These are phyloP conservation scores for Narthecium ossifragum DNA, from an alignment of 106 monocot species.

Conservation along the genomic window DNA sequence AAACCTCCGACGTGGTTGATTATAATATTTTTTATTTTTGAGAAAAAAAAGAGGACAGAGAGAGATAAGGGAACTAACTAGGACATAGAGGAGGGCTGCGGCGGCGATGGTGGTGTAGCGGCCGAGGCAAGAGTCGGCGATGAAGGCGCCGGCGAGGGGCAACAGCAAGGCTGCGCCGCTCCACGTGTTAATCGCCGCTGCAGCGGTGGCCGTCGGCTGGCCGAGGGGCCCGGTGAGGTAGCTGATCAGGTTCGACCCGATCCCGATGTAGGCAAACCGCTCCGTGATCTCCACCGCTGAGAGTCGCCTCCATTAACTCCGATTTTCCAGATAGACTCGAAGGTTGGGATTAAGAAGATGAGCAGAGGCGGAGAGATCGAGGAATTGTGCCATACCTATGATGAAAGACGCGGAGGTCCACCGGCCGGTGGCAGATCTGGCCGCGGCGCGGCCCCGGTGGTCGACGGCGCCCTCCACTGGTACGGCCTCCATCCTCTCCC, in stretches of 20 bases:
- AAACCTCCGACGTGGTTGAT: too few species aligned
- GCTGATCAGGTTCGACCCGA: constrained; percentile 44
- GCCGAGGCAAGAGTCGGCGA: constrained; percentile 50
- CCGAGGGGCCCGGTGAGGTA: constrained; percentile 53
- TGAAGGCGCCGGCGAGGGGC: constrained; percentile 48
- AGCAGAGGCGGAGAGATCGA: too few species aligned
- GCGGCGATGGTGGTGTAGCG: constrained; percentile 35
- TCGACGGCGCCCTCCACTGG: neutral
- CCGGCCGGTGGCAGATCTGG: constrained; percentile 12
- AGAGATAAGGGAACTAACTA: constrained; percentile 11
- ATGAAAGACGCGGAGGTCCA: constrained; percentile 35
- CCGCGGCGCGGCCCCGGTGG: constrained; percentile 11
- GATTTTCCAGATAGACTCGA: neutral
- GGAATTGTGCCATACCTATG: constrained; percentile 12
- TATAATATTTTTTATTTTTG: too few species aligned
- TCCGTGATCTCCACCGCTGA: constrained; percentile 58
- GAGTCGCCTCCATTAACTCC: neutral
- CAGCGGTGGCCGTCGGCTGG: constrained; percentile 37
- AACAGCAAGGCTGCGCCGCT: constrained; percentile 31
- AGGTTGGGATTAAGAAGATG: neutral
- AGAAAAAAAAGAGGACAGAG: too few species aligned
- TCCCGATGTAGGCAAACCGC: constrained; percentile 43
- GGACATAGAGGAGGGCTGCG: constrained; percentile 35
- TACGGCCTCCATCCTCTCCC: neutral
- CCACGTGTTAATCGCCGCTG: constrained; percentile 44